Evolutionary conservation across 108 stramenopile genomes (phyloP), one percentile per base, ranked within the genome.

Genomic region (Cylindrotheca fusiformis): DNA sequence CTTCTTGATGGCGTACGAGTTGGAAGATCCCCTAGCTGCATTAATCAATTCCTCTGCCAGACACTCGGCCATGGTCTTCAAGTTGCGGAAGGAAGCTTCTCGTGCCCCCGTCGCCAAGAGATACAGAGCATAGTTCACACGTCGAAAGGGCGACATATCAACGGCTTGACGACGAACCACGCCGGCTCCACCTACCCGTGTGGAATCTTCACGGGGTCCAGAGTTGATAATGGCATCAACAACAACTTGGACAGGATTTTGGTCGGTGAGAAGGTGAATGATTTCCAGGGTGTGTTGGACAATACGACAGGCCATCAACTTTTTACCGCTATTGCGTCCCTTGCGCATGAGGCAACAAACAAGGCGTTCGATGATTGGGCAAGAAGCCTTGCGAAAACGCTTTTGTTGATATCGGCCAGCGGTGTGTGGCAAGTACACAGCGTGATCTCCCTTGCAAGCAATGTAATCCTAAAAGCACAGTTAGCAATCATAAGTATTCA

Each of bases 1-100:
- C 88, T 99, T 99, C 97, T 99, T 99, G 91, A 99, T 99, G 68
- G 99, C 99, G 72, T 98, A 98, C 30, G 88, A 92, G 97, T 99
- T 99, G 75, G 95, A 96, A 52, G 96, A 97, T 58, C 99, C 97
- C 69, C 97, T 85, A 23, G 99, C 97, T 32, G 98, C 98, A 76
- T 99, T 99, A 87, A 99, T 97, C 71, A 99, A 83, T 81, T 99
- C 99, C 65, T 99, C 99, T 28, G 98, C 99, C 69, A 99, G 81
- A 74, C 98, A 99, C 89, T 99, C 98, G 44, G 96, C 91, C 93
- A 98, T 96, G 76, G 99, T 97, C 95, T 99, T 99, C 68, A 99
- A 83, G 95, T 98, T 99, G 66, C 99, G 93, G 86, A 99, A 99
- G 55, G 94, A 86, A 14, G 98, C 96, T 81, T 98, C 98, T 58